Percentiles rank a stretch among this genome's conserved stretches.
Evolutionary conservation across 2,329 filamentous ascomycete genomes (phyloP).

Genomic region (Aspergillus ochraceus): DNA sequence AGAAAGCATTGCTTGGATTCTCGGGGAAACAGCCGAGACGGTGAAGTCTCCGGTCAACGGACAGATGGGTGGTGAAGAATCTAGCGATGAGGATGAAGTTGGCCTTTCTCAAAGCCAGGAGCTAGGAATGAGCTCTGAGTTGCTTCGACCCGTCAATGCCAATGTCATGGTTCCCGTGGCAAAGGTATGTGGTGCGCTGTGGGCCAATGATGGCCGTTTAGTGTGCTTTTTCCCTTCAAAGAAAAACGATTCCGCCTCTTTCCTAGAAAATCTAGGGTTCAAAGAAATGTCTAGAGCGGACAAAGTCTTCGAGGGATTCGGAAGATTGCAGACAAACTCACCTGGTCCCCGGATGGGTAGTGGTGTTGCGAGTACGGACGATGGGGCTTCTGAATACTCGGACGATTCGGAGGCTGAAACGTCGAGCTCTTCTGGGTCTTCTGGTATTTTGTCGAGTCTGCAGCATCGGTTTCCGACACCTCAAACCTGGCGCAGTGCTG

Average conservation of each 20-base stretch:
- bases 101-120: conserved; percentile 44
- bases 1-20: conserved; percentile 54
- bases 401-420: conserved; percentile 61
- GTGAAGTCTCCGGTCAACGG: conserved; percentile 44
- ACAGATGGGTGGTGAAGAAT: conserved; percentile 67
- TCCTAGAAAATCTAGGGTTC: conserved; percentile 50
- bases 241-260: conserved; percentile 50
- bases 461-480: conserved; percentile 52
- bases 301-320: conserved; percentile 64
- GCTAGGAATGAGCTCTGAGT: conserved; percentile 51
- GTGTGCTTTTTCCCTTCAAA: conserved; percentile 59
- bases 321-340: conserved; percentile 56
- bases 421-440: conserved; percentile 52
- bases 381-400: conserved; percentile 46
- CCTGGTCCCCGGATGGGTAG: conserved; percentile 46
- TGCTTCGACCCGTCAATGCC: conserved; percentile 56
- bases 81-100: conserved; percentile 75
- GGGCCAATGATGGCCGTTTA: conserved; percentile 58
- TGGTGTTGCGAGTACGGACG: conserved; percentile 45
- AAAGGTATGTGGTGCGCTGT: conserved; percentile 58
- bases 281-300: conserved; percentile 51
- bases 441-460: conserved; percentile 45
- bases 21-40: conserved; percentile 58
- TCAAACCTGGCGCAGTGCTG: conserved; percentile 51
- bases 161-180: conserved; percentile 65